Conservation (phyloP, 2,329 filamentous ascomycete genomes). For the Phyllosticta citriasiana region DNA sequence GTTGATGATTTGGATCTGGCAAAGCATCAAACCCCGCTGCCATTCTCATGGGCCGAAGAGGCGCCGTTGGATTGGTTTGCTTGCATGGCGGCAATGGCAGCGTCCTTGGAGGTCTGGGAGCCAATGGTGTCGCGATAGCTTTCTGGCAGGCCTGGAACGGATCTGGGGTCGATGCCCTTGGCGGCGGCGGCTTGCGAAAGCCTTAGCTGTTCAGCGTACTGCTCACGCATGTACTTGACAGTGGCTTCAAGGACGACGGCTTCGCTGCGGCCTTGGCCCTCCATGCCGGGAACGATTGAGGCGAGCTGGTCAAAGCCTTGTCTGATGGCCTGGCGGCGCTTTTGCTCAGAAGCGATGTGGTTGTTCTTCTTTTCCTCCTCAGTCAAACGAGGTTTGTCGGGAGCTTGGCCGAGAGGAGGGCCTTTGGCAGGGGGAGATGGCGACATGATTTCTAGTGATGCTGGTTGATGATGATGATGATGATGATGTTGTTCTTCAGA, state of each 20-base stretch:
- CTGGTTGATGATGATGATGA: not conserved
- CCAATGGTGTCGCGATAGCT: slow-evolving; percentile 7
- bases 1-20: no score
- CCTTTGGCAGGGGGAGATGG: slow-evolving; percentile 1
- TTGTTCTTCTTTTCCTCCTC: slow-evolving; percentile 65
- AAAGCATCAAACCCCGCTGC: not conserved
- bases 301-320: slow-evolving; percentile 76
- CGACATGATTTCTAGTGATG: not conserved
- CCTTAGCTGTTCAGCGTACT: slow-evolving; percentile 27
- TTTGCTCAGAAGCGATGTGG: slow-evolving; percentile 59
- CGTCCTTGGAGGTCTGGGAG: slow-evolving; percentile 7
- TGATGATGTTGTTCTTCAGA: not conserved
- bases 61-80: not conserved
- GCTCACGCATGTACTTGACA: slow-evolving; percentile 33
- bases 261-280: slow-evolving; percentile 77
- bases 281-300: slow-evolving; percentile 67
- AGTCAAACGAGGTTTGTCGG: slow-evolving; percentile 54
- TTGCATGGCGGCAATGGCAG: not conserved
- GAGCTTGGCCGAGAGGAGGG: not conserved
- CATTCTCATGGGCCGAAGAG: not conserved
- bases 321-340: slow-evolving; percentile 64
- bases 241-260: slow-evolving; percentile 62
- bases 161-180: slow-evolving; percentile 3
- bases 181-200: slow-evolving; percentile 18
- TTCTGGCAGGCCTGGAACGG: slow-evolving; percentile 7